These are phyloP conservation scores for Sclerotinia trifoliorum DNA, from an alignment of 2,329 filamentous ascomycete species.

Conservation along the genomic window DNA sequence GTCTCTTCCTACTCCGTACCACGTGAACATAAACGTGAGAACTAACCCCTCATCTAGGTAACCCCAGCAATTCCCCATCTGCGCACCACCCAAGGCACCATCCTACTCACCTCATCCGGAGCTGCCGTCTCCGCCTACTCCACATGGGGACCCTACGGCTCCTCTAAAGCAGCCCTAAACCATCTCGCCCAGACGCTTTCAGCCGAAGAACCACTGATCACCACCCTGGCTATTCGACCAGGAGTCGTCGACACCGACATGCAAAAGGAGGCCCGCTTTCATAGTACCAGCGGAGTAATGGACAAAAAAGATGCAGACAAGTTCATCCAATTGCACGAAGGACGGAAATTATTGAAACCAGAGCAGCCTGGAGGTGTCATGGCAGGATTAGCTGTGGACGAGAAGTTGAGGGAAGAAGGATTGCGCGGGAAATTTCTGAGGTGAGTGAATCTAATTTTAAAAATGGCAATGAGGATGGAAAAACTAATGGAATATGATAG, in stretches of 20 bases:
- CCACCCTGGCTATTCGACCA: conserved; percentile 69
- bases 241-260: conserved; percentile 87
- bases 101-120: conserved; percentile 79
- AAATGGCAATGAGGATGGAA: neutral
- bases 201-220: conserved; percentile 74
- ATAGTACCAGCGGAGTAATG: conserved; percentile 54
- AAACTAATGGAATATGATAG: conserved; percentile 42
- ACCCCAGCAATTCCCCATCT: conserved; percentile 69
- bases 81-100: conserved; percentile 64
- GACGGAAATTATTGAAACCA: conserved; percentile 71
- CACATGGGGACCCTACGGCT: conserved; percentile 79
- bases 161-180: conserved; percentile 80
- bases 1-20: conserved; percentile 34
- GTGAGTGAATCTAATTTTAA: conserved; percentile 46
- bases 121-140: conserved; percentile 65
- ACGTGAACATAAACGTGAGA: conserved; percentile 15
- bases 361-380: conserved; percentile 86
- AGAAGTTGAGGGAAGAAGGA: conserved; percentile 58
- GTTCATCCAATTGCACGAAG: conserved; percentile 68
- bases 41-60: conserved; percentile 40
- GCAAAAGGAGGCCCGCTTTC: conserved; percentile 77
- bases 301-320: conserved; percentile 55
- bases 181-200: conserved; percentile 72
- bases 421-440: conserved; percentile 75
- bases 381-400: conserved; percentile 69